A percentile compares a stretch with the other conserved stretches of the same genome.
Evolutionary conservation across 176 grass and related monocot genomes (phyloP).

Genomic region (Pharus latifolius): DNA sequence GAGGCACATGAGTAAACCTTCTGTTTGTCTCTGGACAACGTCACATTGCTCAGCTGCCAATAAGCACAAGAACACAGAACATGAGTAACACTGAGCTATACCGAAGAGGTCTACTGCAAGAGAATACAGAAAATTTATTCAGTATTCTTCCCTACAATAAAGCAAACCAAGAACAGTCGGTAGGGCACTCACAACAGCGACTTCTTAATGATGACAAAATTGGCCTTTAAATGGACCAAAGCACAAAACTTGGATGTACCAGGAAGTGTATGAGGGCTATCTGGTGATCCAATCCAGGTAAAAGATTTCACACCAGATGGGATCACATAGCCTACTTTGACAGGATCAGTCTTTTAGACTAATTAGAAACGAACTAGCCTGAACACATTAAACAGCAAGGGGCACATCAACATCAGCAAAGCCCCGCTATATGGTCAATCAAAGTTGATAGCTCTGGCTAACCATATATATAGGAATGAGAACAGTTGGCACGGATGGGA

Average conservation of each 20-base stretch:
- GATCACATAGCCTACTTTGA: background rate
- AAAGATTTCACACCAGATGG: background rate
- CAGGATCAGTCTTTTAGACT: background rate
- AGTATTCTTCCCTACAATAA: background rate
- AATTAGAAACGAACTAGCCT: background rate
- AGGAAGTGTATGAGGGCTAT: background rate
- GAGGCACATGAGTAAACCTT: background rate
- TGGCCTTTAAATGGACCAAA: background rate
- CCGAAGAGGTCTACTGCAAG: background rate
- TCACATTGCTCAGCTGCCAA: conserved; percentile 24
- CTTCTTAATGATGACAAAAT: background rate
- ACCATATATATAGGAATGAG: background rate
- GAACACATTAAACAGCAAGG: background rate
- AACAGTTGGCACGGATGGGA: background rate
- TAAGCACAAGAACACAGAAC: background rate
- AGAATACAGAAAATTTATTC: background rate
- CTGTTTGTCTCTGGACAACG: conserved; percentile 9
- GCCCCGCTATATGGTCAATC: background rate
- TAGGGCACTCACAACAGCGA: background rate
- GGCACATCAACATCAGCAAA: background rate
- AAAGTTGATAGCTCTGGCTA: background rate
- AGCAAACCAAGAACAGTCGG: background rate
- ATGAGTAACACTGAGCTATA: background rate
- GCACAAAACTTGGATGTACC: background rate
- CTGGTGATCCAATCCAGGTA: background rate